A percentile compares a stretch with the other conserved stretches of the same genome.
These are phyloP conservation scores for Inga oerstediana DNA, from an alignment of 306 rosid species.

Conservation along the genomic window DNA sequence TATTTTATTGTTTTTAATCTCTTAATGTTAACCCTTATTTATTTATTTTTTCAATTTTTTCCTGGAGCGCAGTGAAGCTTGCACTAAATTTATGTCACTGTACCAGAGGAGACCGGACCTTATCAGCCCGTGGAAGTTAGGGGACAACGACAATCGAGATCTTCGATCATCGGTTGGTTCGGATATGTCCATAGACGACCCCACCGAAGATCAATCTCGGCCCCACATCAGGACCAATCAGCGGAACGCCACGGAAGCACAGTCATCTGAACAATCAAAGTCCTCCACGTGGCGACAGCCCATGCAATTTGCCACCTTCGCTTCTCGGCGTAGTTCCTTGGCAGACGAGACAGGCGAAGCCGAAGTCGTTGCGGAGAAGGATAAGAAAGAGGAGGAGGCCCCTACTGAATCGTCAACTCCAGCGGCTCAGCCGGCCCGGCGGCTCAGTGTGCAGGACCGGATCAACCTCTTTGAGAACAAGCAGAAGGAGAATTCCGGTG, in stretches of 20 bases:
- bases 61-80: slow-evolving; percentile 68
- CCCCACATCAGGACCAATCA: slow-evolving; percentile 39
- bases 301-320: slow-evolving; percentile 41
- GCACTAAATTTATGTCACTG: slow-evolving; percentile 60
- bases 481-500: slow-evolving; percentile 74
- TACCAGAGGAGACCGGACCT: slow-evolving; percentile 75
- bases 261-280: slow-evolving; percentile 32
- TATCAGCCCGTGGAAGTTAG: slow-evolving; percentile 56
- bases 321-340: slow-evolving; percentile 35
- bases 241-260: slow-evolving; percentile 7
- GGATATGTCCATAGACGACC: slow-evolving; percentile 93
- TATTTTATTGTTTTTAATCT: neutral
- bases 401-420: slow-evolving; percentile 35
- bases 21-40: neutral
- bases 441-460: slow-evolving; percentile 96
- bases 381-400: slow-evolving; percentile 41
- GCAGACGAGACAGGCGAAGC: slow-evolving; percentile 49
- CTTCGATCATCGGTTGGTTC: slow-evolving; percentile 79
- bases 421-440: slow-evolving; percentile 55
- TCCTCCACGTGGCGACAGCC: slow-evolving; percentile 63
- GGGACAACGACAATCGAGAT: slow-evolving; percentile 54
- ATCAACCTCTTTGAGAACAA: slow-evolving; percentile 94
- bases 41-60: neutral
- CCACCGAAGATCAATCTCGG: slow-evolving; percentile 55
- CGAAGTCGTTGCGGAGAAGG: slow-evolving; percentile 34